Evolutionary conservation across 2,329 filamentous ascomycete genomes (phyloP), one percentile per base, ranked within the genome.

Genomic region (Cladosporium sp.): DNA sequence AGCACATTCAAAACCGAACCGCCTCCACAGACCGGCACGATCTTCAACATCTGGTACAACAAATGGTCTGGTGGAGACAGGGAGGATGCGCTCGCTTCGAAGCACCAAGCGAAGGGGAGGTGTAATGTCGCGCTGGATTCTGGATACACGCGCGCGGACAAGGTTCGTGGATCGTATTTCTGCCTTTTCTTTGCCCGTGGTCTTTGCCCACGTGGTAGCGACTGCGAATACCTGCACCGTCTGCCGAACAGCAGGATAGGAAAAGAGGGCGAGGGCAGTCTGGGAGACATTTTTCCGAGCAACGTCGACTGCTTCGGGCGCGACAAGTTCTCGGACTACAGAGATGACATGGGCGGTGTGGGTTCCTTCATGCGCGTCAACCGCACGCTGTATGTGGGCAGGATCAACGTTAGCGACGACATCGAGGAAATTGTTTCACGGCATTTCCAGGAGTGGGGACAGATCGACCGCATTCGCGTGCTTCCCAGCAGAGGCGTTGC

Each of bases 1-100:
- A 83, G 86, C 36, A 85, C 85, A 38, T 80, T 95, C 71, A 88
- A 86, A 61, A 85, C 85, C 29, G 89, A 96, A 61, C 86, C 88
- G 3, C 89, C 91, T 13, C 88, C 89, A 1, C 91, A 97, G 64
- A 97, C 92, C 0, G 93, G 93, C 47, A 95, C 89, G 0, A 89
- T 91, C 52, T 99, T 93, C 79, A 99, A 99, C 71, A 95, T 95
- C 64, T 96, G 91, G 92, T 96, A 96, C 73, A 96, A 96, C 75
- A 97, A 96, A 72, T 97, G 92, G 91, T 87, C 85, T 1, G 93
- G 93, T 58, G 93, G 93, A 64, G 93, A 99, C 70, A 83, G 90
- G 54, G 92, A 97, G 66, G 90, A 95, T 74, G 89, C 91, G 61
- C 90, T 92, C 64, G 80, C 90, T 3, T 89, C 86, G 30, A 86